Evolutionary conservation across 208 protist species (phyloP).

Genomic region (Trypanosoma grayi): DNA sequence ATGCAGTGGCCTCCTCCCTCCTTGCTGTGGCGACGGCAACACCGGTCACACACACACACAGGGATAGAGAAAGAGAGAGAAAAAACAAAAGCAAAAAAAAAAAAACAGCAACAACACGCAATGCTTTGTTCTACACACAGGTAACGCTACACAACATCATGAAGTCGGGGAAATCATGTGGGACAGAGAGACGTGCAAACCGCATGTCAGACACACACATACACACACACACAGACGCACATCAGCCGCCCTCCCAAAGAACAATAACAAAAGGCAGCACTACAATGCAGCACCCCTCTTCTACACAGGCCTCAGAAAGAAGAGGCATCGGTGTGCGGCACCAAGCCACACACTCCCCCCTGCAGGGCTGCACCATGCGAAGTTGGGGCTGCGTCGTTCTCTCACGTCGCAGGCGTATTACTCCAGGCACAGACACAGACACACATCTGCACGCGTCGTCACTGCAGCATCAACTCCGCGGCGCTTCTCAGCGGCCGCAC

Average conservation of each 20-base stretch:
- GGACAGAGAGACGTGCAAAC: not conserved
- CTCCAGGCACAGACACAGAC: not conserved
- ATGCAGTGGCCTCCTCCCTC: no score
- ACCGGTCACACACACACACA: not conserved
- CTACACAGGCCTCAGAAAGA: not conserved
- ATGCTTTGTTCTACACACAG: no score
- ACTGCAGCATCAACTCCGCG: conserved; percentile 1
- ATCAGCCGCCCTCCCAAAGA: no score
- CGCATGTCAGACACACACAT: no score
- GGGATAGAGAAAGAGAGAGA: not conserved
- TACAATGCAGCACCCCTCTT: no score
- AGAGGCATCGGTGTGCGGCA: not conserved
- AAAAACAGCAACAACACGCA: no score
- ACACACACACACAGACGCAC: no score
- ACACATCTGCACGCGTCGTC: not conserved
- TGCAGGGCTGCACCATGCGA: no score
- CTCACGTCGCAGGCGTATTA: not conserved
- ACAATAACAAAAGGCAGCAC: not conserved
- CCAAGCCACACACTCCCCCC: no score
- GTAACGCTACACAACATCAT: no score
- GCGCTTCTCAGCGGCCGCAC: conserved; percentile 3
- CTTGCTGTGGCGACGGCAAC: no score
- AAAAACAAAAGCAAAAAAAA: conserved; percentile 5
- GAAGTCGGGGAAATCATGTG: no score
- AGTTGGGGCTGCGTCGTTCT: not conserved